phyloP scores from a whole-genome alignment of 2,329 filamentous ascomycete genomes.

The Penicillium sp. region DNA sequence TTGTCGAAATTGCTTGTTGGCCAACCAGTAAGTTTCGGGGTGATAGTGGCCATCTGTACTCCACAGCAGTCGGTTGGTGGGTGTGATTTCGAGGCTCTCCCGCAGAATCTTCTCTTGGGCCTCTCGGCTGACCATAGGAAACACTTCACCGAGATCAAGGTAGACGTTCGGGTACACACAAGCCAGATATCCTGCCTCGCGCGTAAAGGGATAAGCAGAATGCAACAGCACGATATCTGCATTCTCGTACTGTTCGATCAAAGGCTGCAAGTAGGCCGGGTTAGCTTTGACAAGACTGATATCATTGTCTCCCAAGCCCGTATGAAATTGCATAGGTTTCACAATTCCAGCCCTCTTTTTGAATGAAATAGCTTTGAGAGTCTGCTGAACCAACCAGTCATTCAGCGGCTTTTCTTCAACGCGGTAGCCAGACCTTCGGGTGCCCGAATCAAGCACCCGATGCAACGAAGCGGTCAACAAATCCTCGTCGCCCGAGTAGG shows the following conservation, averaged over 20 bases:
- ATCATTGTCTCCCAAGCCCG: constrained; percentile 77
- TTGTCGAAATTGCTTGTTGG: constrained; percentile 68
- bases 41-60: constrained; percentile 79
- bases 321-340: constrained; percentile 82
- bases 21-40: constrained; percentile 73
- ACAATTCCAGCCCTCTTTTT: constrained; percentile 43
- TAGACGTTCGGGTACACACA: constrained; percentile 76
- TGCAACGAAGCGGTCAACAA: constrained; percentile 28
- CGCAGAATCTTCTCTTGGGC: constrained; percentile 70
- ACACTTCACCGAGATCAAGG: constrained; percentile 78
- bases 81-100: constrained; percentile 72
- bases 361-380: constrained; percentile 56
- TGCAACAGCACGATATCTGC: constrained; percentile 77
- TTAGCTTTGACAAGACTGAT: constrained; percentile 68
- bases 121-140: constrained; percentile 72
- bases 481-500: constrained; percentile 46
- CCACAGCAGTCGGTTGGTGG: constrained; percentile 73
- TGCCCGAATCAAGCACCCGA: constrained; percentile 27
- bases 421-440: constrained; percentile 26
- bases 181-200: constrained; percentile 75
- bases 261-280: constrained; percentile 69
- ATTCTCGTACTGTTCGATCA: constrained; percentile 66
- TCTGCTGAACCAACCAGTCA: constrained; percentile 64
- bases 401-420: constrained; percentile 66
- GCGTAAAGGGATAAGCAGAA: constrained; percentile 76